A percentile compares a stretch with the other conserved stretches of the same genome.
Conservation (phyloP, 2,329 filamentous ascomycete genomes). For the Neurospora crassa region DNA sequence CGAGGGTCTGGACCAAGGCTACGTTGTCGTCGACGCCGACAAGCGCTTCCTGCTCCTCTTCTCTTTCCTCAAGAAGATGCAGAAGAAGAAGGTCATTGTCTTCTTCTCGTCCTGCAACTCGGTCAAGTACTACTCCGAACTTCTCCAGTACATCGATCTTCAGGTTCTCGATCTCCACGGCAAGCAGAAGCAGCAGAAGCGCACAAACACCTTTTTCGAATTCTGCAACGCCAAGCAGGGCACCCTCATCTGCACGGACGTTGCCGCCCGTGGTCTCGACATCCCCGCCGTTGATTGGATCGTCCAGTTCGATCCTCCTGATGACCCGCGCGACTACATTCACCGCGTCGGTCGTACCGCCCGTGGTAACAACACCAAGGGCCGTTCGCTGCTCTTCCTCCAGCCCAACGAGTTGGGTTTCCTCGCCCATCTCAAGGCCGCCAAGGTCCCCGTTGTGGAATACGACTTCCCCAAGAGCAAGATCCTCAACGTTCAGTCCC, state of each 20-base stretch:
- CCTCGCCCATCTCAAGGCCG: constrained; percentile 80
- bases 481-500: constrained; percentile 81
- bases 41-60: constrained; percentile 90
- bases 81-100: constrained; percentile 95
- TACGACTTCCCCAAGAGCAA: constrained; percentile 92
- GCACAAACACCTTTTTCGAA: constrained; percentile 98
- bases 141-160: constrained; percentile 95
- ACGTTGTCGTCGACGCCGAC: constrained; percentile 86
- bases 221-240: constrained; percentile 71
- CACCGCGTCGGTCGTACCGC: constrained; percentile 95
- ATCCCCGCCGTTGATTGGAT: constrained; percentile 96
- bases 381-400: constrained; percentile 84
- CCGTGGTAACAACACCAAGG: constrained; percentile 71
- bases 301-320: constrained; percentile 88
- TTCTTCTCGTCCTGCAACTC: constrained; percentile 91
- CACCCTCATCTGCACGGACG: constrained; percentile 90
- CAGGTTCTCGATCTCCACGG: constrained; percentile 63
- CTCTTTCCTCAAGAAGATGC: constrained; percentile 84
- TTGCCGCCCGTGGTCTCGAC: constrained; percentile 87
- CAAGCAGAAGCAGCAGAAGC: constrained; percentile 97
- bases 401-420: constrained; percentile 90
- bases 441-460: constrained; percentile 86
- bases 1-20: constrained; percentile 89
- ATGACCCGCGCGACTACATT: constrained; percentile 85
- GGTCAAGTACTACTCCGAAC: constrained; percentile 90